Evolutionary conservation across 352 stramenopile genomes (phyloP), one percentile per base, ranked within the genome.

Genomic region (Pythium vanterpoolii): DNA sequence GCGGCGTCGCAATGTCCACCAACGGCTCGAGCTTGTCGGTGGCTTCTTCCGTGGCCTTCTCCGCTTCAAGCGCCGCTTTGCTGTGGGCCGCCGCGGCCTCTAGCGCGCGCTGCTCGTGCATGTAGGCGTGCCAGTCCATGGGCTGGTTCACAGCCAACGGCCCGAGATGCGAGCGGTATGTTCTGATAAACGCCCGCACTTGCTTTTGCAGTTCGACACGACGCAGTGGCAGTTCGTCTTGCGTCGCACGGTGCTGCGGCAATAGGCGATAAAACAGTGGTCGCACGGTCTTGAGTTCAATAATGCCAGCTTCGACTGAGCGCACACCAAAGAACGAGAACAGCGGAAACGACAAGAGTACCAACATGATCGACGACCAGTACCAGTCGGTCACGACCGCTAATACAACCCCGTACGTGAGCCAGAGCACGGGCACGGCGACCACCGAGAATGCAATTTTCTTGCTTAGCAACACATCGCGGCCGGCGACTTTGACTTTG

Each of bases 361-460:
- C 56, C 43, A 95, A 66, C 40, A 78, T 59, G 49, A 95, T 93
- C 27, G 83, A 91, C 40, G 79, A 90, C 83, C 79, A 91, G 68
- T 91, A 90, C 83, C 83, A 93, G 62, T 93, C 78, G 8, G 86
- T 93, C 24, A 96, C 71, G 26, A 86, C 54, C 40, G 95, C 74
- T 19, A 89, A 83, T 21, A 92, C 69, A 26, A 96, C 57, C 45
- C 88, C 73, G 68, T 98, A 97, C 34, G 89, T 71, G 55, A 96
- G 56, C 77, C 89, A 96, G 9, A 98, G 74, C 52, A 82, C 60
- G 11, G 90, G 90, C 48, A 98, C 87, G 0, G 93, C 83, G 31
- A 97, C 75, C 30, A 97, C 95, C 33, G 86, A 97, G 44, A 97
- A 93, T 52, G 93, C 76, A 56, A 98, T 97, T 72, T 98, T 98